These are phyloP conservation scores for Triadica sebifera DNA, from an alignment of 345 rosid genomes.

Conservation along the genomic window DNA sequence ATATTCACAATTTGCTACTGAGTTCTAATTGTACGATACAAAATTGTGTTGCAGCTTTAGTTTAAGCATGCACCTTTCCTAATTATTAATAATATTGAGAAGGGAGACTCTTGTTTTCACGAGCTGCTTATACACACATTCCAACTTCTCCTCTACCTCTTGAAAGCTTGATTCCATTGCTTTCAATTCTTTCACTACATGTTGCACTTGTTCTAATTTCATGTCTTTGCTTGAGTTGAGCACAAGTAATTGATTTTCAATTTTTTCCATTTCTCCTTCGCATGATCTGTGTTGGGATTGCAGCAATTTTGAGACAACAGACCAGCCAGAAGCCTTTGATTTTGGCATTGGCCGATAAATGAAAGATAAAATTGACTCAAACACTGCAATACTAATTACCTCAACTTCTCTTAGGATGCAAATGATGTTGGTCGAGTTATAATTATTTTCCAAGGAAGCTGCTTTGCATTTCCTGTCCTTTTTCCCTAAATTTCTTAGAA, in stretches of 20 bases:
- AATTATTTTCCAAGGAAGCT: not conserved
- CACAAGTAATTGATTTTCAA: slow-evolving; percentile 15
- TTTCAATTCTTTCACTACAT: slow-evolving; percentile 10
- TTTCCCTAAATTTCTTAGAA: not conserved
- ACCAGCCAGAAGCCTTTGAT: slow-evolving; percentile 13
- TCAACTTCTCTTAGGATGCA: slow-evolving; percentile 18
- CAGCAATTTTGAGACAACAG: slow-evolving; percentile 18
- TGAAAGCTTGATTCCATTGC: slow-evolving; percentile 6
- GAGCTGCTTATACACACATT: slow-evolving; percentile 3
- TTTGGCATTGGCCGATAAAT: slow-evolving; percentile 17
- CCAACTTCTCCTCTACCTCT: slow-evolving; percentile 4
- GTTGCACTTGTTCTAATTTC: not conserved
- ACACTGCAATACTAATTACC: slow-evolving; percentile 12
- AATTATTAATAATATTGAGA: slow-evolving; percentile 5
- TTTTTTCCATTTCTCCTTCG: slow-evolving; percentile 7
- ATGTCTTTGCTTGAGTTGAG: slow-evolving; percentile 12
- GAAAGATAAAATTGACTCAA: slow-evolving; percentile 19
- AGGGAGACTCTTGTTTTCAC: slow-evolving; percentile 14
- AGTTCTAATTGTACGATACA: no score
- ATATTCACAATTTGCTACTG: no score
- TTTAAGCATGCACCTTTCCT: not conserved
- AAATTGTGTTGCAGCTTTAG: no score
- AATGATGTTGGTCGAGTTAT: not conserved
- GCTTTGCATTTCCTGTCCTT: not conserved
- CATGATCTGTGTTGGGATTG: slow-evolving; percentile 10